Evolutionary conservation across 1,284 basidiomycete genomes (phyloP), one percentile per base, ranked within the genome.

Genomic region (Naganishia albida): DNA sequence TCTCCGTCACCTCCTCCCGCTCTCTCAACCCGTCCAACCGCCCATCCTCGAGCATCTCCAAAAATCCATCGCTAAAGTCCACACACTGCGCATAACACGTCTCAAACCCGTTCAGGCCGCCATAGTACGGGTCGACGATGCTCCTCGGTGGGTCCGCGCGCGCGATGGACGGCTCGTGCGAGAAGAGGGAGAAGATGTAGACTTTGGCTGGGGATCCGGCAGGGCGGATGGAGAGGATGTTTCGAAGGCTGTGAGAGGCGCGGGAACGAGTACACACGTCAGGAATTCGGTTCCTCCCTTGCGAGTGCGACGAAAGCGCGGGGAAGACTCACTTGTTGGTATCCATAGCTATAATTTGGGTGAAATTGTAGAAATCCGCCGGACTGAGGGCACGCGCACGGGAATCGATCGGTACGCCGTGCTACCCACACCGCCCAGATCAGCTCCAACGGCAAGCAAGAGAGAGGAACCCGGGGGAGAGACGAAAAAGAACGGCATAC

Each of bases 91-190:
- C 70, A 66, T 79, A 82, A 28, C 77, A 78, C 28, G 65, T 68
- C 30, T 81, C 78, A 63, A 82, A 82, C 7, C 81, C 81, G 60
- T 72, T 69, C 23, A 67, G 64, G 15, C 79, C 78, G 40, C 78
- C 79, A 55, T 82, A 81, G 67, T 81, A 81, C 2, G 79, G 79
- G 68, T 80, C 78, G 53, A 69, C 68, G 64, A 78, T 77, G 48
- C 49, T 50, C 46, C 42, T 56, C 10, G 40, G 44, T 20, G 63
- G 51, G 28, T 18, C 42, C 18, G 53, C 28, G 40, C 15, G 15
- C n/a, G 56, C 13, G 40, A 42, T 60, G 50, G 43, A 42, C 18
- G 55, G 16, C 26, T 50, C 40, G 30, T 48, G 62, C n/a, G 44
- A 54, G 28, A 50, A 60, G 23, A 34, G 30, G 49, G 66, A 67